Percentiles rank a stretch among this genome's conserved stretches.
phyloP scores from a whole-genome alignment of 257 asterid species.

The Rauvolfia tetraphylla region DNA sequence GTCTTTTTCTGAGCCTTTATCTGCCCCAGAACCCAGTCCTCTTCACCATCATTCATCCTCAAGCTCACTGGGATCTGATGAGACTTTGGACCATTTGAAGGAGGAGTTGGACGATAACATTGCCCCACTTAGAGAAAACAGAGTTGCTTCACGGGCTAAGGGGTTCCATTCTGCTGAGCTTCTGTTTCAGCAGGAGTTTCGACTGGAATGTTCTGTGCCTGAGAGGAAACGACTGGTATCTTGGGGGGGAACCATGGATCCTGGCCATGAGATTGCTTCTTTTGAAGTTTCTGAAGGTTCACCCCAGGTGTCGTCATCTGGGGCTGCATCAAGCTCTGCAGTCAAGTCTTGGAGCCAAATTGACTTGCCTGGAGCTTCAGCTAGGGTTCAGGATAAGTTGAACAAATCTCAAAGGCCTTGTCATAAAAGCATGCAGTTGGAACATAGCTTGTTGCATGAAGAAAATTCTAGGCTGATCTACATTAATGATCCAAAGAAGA shows the following conservation, averaged over 20 bases:
- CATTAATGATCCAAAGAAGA: conserved; percentile 73
- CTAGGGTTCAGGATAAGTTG: conserved; percentile 38
- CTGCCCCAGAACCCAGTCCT: conserved; percentile 34
- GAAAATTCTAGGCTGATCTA: conserved; percentile 80
- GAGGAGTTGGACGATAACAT: conserved; percentile 28
- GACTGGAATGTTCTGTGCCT: conserved; percentile 40
- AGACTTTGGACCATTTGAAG: conserved; percentile 26
- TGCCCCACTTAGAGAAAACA: conserved; percentile 21
- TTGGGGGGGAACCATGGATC: conserved; percentile 91
- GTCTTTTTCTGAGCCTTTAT: conserved; percentile 41
- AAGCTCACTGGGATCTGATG: neutral
- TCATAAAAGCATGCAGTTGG: conserved; percentile 80
- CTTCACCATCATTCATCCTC: conserved; percentile 35
- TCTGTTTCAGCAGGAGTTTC: conserved; percentile 22
- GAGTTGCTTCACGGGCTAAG: conserved; percentile 26
- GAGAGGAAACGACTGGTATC: conserved; percentile 66
- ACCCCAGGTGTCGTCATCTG: conserved; percentile 25
- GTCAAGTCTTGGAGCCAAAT: conserved; percentile 10
- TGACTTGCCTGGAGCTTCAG: conserved; percentile 23
- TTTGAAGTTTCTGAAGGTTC: conserved; percentile 53
- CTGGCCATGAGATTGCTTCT: conserved; percentile 35
- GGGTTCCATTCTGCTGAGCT: conserved; percentile 44
- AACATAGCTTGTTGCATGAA: conserved; percentile 49
- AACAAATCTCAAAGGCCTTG: conserved; percentile 52
- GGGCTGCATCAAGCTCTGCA: conserved; percentile 19